phyloP scores from a whole-genome alignment of 2,329 filamentous ascomycete genomes.

The Aureobasidium lini region DNA sequence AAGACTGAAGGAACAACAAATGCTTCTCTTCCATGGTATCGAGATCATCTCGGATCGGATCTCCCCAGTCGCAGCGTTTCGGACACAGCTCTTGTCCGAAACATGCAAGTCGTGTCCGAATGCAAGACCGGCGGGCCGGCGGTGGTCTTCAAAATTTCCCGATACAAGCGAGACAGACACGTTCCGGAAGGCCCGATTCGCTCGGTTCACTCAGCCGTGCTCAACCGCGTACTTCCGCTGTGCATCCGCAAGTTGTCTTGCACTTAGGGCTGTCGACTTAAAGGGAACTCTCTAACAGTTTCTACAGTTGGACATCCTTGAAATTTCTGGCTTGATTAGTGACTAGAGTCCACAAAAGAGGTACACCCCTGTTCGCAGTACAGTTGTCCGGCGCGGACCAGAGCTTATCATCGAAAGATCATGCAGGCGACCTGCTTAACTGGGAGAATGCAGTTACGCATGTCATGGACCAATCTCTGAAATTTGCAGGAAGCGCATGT shows the following conservation, averaged over 20 bases:
- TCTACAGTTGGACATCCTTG: background rate
- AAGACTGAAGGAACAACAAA: background rate
- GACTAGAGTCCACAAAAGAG: background rate
- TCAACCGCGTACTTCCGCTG: background rate
- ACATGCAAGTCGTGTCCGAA: background rate
- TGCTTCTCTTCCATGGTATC: background rate
- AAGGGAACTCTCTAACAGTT: background rate
- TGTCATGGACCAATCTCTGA: background rate
- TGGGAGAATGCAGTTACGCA: background rate
- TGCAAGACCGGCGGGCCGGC: background rate
- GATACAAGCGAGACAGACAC: background rate
- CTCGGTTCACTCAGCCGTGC: slow-evolving; percentile 5
- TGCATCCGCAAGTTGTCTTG: background rate
- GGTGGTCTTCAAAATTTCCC: background rate
- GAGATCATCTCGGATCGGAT: background rate
- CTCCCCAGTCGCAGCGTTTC: background rate
- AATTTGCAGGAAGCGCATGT: background rate
- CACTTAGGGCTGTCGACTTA: background rate
- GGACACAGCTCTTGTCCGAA: background rate
- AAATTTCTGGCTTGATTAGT: background rate
- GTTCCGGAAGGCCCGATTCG: slow-evolving; percentile 11
- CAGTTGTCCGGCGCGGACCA: background rate
- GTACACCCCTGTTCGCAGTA: background rate
- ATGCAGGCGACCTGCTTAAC: background rate
- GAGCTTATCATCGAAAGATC: background rate